phyloP scores from a whole-genome alignment of 192 early-diverging fungal genomes.

The Dispira simplex region DNA sequence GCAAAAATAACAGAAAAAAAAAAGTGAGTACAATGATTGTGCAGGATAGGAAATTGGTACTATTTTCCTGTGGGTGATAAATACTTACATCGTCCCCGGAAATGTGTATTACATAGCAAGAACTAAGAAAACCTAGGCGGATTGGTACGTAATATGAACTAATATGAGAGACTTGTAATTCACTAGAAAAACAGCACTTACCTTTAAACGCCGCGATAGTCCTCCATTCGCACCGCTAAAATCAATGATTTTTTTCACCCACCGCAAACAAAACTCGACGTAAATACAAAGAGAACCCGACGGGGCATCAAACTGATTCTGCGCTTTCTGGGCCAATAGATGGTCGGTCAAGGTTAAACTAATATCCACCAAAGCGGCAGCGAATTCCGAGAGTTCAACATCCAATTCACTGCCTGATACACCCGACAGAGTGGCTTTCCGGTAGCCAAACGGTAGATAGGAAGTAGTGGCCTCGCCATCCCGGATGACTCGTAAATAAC shows the following conservation, averaged over 20 bases:
- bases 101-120: neutral
- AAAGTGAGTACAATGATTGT: neutral
- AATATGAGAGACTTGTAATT: neutral
- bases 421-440: too few relatives aligned
- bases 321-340: neutral
- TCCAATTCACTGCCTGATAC: neutral
- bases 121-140: neutral
- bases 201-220: neutral
- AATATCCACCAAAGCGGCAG: neutral
- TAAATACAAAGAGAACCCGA: slow-evolving; percentile 3
- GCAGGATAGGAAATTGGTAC: neutral
- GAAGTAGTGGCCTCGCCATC: neutral
- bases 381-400: neutral
- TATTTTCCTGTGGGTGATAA: neutral
- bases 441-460: too few relatives aligned
- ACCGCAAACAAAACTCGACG: slow-evolving; percentile 10
- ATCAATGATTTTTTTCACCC: slow-evolving; percentile 1
- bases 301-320: slow-evolving; percentile 1
- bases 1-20: neutral
- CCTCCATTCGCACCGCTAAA: neutral
- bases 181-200: neutral
- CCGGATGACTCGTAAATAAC: neutral
- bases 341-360: neutral
- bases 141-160: neutral
- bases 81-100: neutral